phyloP scores from a whole-genome alignment of 371 early-diverging fungal genomes.

The Mortierella sp. region DNA sequence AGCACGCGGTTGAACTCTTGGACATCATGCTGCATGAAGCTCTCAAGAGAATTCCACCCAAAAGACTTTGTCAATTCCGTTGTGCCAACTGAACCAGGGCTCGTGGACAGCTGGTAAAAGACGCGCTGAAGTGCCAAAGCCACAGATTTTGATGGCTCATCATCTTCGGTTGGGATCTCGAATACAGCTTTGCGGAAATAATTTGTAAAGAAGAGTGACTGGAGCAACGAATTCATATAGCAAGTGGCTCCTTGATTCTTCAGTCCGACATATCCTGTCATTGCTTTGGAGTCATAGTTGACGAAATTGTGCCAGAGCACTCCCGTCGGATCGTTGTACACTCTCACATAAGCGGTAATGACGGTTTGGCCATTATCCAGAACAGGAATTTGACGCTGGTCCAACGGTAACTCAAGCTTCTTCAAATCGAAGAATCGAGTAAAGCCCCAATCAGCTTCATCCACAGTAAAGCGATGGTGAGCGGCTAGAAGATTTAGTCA shows the following conservation, averaged over 20 bases:
- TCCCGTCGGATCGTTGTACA: slow-evolving; percentile 90
- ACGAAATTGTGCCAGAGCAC: slow-evolving; percentile 94
- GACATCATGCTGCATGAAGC: slow-evolving; percentile 98
- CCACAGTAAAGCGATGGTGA: slow-evolving; percentile 85
- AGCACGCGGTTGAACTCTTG: slow-evolving; percentile 98
- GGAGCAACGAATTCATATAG: slow-evolving; percentile 99
- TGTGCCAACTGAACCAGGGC: slow-evolving; percentile 82
- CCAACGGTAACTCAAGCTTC: slow-evolving; percentile 60
- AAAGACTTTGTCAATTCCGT: slow-evolving; percentile 96
- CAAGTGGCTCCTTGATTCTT: slow-evolving; percentile 99
- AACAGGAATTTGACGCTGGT: slow-evolving; percentile 69
- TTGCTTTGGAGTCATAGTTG: slow-evolving; percentile 89
- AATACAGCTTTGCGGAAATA: slow-evolving; percentile 94
- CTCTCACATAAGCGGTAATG: slow-evolving; percentile 84
- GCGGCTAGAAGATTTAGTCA: slow-evolving; percentile 64
- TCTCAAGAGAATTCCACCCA: slow-evolving; percentile 96
- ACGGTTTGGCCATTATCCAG: slow-evolving; percentile 75
- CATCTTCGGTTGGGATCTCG: slow-evolving; percentile 92
- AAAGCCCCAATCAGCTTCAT: slow-evolving; percentile 97
- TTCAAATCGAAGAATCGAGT: slow-evolving; percentile 79
- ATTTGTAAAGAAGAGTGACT: slow-evolving; percentile 97
- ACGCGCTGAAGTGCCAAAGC: slow-evolving; percentile 94
- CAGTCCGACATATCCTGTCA: slow-evolving; percentile 96
- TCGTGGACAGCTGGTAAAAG: slow-evolving; percentile 91
- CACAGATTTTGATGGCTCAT: slow-evolving; percentile 87